Percentiles rank a stretch among this genome's conserved stretches.
phyloP scores from a whole-genome alignment of 208 protist species.

The Wallacemonas rigidus region DNA sequence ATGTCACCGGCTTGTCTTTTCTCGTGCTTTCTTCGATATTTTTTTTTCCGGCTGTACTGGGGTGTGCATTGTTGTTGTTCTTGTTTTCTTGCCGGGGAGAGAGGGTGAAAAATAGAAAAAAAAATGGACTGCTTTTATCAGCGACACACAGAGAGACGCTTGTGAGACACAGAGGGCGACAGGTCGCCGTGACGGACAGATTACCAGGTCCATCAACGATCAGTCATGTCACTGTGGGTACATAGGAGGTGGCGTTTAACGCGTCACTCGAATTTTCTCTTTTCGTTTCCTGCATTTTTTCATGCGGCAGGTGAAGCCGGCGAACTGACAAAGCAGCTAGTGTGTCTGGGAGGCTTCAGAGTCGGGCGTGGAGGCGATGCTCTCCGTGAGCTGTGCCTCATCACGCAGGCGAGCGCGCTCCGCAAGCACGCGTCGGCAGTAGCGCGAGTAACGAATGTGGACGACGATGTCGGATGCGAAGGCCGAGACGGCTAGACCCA shows the following conservation, averaged over 20 bases:
- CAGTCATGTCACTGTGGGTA: no score
- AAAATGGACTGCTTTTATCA: neutral
- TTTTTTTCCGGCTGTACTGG: no score
- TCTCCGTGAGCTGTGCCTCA: conserved; percentile 11
- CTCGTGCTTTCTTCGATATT: neutral
- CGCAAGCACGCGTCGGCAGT: conserved; percentile 36
- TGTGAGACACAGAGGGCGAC: neutral
- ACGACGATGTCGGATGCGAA: conserved; percentile 36
- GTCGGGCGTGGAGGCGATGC: neutral
- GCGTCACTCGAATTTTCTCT: no score
- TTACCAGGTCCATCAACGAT: neutral
- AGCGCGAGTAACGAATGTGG: conserved; percentile 40
- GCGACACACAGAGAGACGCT: no score
- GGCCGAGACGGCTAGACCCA: conserved; percentile 26
- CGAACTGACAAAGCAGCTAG: no score
- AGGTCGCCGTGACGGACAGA: neutral
- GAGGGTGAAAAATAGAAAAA: neutral
- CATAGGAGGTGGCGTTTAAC: no score
- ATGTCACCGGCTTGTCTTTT: neutral
- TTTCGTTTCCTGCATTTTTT: no score
- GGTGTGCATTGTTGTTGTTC: no score
- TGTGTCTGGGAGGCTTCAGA: neutral
- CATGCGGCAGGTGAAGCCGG: no score
- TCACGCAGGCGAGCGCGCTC: conserved; percentile 49
- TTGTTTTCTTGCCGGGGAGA: neutral